Evolutionary conservation across 208 protist species (phyloP).

Genomic region (Trichomonas vaginalis): DNA sequence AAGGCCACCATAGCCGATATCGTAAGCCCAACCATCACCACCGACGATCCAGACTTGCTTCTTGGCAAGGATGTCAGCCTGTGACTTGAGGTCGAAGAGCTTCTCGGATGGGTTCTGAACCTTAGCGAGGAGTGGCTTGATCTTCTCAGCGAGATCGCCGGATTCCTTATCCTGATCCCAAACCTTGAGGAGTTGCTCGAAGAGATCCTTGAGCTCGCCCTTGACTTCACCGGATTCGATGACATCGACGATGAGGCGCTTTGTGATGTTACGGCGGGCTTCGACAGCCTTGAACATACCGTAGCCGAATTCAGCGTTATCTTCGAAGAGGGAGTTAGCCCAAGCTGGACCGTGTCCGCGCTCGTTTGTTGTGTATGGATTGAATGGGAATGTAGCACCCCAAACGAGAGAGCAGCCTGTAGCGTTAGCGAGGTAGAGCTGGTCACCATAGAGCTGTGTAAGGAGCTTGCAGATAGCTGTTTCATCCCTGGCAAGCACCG

Average conservation of each 20-base stretch:
- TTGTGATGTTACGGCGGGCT: background rate
- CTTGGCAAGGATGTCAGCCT: background rate
- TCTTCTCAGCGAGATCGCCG: background rate
- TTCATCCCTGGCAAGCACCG: too few species aligned
- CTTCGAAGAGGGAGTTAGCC: conserved; percentile 54
- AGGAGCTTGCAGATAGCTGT: conserved; percentile 55
- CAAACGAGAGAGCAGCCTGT: conserved; percentile 53
- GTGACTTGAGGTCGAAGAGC: background rate
- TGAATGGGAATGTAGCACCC: conserved; percentile 32
- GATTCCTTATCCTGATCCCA: background rate
- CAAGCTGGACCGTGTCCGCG: too few species aligned
- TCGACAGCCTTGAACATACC: conserved; percentile 38
- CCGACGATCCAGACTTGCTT: conserved; percentile 36
- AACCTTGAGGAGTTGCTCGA: background rate
- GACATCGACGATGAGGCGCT: background rate
- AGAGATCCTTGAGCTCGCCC: background rate
- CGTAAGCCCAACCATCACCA: conserved; percentile 41
- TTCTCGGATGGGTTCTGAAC: background rate
- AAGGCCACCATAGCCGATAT: too few species aligned
- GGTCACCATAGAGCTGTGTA: conserved; percentile 54
- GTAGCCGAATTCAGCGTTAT: conserved; percentile 52
- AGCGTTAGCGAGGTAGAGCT: conserved; percentile 52
- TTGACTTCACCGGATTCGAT: background rate
- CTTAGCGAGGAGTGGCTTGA: background rate
- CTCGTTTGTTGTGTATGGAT: too few species aligned